These are phyloP conservation scores for Aspergillus neoniger DNA, from an alignment of 2,329 filamentous ascomycete genomes.

Conservation along the genomic window DNA sequence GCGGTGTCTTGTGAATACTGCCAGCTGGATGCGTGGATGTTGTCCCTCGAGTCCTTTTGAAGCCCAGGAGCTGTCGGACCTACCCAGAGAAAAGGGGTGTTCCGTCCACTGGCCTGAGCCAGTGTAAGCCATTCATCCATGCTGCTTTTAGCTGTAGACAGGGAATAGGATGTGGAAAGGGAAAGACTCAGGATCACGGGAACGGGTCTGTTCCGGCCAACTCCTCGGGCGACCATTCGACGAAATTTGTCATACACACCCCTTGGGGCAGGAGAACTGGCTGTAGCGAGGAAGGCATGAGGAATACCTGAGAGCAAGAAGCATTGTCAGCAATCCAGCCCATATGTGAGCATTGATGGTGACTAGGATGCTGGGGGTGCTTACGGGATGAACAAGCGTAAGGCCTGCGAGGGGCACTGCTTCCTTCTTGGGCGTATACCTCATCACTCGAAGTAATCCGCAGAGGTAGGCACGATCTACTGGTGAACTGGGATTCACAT, in stretches of 20 bases:
- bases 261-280: constrained; percentile 33
- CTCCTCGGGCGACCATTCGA: constrained; percentile 30
- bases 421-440: constrained; percentile 16
- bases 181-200: constrained; percentile 45
- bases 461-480: constrained; percentile 30
- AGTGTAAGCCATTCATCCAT: constrained; percentile 46
- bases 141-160: constrained; percentile 31
- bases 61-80: constrained; percentile 44
- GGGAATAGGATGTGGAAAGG: constrained; percentile 34
- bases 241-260: constrained; percentile 34
- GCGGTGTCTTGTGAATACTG: constrained; percentile 41
- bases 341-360: constrained; percentile 7
- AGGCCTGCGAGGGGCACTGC: constrained; percentile 14
- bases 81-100: constrained; percentile 48
- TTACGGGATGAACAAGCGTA: constrained; percentile 27
- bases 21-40: constrained; percentile 40
- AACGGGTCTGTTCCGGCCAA: constrained; percentile 40
- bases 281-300: constrained; percentile 41
- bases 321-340: neutral
- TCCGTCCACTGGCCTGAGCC: constrained; percentile 37
- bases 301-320: constrained; percentile 31
- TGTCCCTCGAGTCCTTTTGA: constrained; percentile 32
- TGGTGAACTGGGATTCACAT: constrained; percentile 46
- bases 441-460: constrained; percentile 32
- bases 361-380: constrained; percentile 8